A percentile compares a stretch with the other conserved stretches of the same genome.
phyloP scores from a whole-genome alignment of 345 rosid genomes.

The Eutrema heterophyllum region DNA sequence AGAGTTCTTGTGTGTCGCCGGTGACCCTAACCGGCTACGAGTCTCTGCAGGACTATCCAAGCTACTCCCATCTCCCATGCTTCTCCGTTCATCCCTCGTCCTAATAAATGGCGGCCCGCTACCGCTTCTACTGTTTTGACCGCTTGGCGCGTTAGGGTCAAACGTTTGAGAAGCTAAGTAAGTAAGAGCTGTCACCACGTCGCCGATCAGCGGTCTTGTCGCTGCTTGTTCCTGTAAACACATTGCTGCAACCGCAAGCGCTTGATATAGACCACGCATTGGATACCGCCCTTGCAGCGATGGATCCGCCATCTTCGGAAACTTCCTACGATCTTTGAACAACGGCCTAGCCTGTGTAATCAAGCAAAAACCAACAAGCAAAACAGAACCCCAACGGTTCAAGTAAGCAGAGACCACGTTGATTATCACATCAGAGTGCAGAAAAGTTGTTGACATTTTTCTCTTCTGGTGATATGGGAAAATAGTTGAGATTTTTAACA shows the following conservation, averaged over 20 bases:
- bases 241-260: conserved; percentile 98
- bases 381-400: conserved; percentile 2
- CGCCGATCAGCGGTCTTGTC: conserved; percentile 91
- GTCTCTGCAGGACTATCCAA: conserved; percentile 67
- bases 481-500: conserved; percentile 12
- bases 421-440: not conserved
- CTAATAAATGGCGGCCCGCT: conserved; percentile 64
- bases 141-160: conserved; percentile 53
- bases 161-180: conserved; percentile 93
- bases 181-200: conserved; percentile 92
- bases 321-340: conserved; percentile 93
- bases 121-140: conserved; percentile 54
- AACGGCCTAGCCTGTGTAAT: conserved; percentile 80
- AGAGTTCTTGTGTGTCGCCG: conserved; percentile 69
- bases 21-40: conserved; percentile 57
- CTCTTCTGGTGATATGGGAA: not conserved
- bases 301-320: conserved; percentile 96
- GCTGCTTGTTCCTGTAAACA: conserved; percentile 98
- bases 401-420: not conserved
- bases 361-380: conserved; percentile 12
- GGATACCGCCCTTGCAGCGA: conserved; percentile 85
- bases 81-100: conserved; percentile 56
- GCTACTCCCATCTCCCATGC: conserved; percentile 53
- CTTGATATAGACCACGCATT: conserved; percentile 94
- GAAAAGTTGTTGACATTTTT: not conserved